phyloP scores from a whole-genome alignment of 2,329 filamentous ascomycete species.

The Penicillium sp. region DNA sequence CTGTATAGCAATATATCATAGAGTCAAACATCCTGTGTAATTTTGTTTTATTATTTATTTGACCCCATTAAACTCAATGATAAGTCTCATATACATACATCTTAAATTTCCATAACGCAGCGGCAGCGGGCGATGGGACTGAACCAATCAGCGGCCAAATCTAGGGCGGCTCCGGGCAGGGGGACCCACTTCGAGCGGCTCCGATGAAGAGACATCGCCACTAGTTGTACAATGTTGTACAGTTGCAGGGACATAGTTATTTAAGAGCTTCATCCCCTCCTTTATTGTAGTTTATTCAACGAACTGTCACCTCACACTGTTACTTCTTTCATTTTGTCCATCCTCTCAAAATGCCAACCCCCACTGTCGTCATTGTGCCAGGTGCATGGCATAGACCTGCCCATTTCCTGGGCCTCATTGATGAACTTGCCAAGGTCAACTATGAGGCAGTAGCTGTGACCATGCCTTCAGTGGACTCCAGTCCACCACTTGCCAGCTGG shows the following conservation, averaged over 20 bases:
- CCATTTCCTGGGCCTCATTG: conserved; percentile 25
- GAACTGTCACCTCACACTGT: too few species aligned
- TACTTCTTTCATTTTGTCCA: background rate
- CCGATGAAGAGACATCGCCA: background rate
- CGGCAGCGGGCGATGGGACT: too few species aligned
- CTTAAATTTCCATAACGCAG: too few species aligned
- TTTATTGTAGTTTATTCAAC: too few species aligned
- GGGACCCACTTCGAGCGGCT: background rate
- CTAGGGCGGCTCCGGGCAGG: background rate
- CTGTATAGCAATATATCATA: too few species aligned
- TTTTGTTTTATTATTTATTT: too few species aligned
- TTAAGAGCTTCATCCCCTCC: too few species aligned
- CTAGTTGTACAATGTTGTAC: background rate
- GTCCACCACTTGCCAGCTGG: conserved; percentile 27
- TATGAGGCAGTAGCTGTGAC: conserved; percentile 24
- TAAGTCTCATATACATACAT: too few species aligned
- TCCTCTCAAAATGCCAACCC: conserved; percentile 20
- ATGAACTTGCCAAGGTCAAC: conserved; percentile 19
- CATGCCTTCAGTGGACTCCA: conserved; percentile 28
- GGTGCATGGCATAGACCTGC: conserved; percentile 30
- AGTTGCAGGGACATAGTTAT: too few species aligned
- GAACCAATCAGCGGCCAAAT: background rate
- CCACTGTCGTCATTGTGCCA: conserved; percentile 30
- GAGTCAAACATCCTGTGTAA: too few species aligned
- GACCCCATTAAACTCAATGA: too few species aligned